Evolutionary conservation across 2,329 filamentous ascomycete species (phyloP).

Genomic region (Byssoonygena ceratinophila): DNA sequence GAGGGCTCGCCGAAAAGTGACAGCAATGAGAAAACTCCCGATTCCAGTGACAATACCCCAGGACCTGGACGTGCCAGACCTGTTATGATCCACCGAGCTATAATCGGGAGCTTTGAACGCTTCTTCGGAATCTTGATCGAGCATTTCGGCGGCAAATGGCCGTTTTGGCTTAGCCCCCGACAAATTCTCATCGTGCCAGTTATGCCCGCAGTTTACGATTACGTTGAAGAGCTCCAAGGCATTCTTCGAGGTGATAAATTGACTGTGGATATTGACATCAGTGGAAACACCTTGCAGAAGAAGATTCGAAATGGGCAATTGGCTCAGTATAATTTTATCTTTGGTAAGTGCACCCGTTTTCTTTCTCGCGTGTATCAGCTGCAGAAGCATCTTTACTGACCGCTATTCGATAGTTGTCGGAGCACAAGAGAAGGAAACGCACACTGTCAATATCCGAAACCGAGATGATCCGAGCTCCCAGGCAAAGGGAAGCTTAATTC

Average conservation of each 20-base stretch:
- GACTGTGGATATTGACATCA: conserved; percentile 40
- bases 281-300: conserved; percentile 43
- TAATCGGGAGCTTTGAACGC: conserved; percentile 42
- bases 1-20: conserved; percentile 32
- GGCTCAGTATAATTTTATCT: conserved; percentile 43
- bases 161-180: conserved; percentile 44
- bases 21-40: conserved; percentile 23
- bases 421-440: conserved; percentile 49
- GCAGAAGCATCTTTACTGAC: conserved; percentile 1
- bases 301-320: conserved; percentile 43
- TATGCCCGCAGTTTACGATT: conserved; percentile 41
- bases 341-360: conserved; percentile 29
- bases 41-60: conserved; percentile 27
- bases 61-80: conserved; percentile 39
- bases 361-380: conserved; percentile 14
- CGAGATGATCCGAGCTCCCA: conserved; percentile 53
- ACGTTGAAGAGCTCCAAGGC: conserved; percentile 38
- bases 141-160: conserved; percentile 45
- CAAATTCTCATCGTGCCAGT: conserved; percentile 43
- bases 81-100: conserved; percentile 44
- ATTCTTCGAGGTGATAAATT: conserved; percentile 38
- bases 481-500: conserved; percentile 51
- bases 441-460: conserved; percentile 54
- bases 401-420: conserved; percentile 43
- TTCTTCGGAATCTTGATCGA: conserved; percentile 43